Base-by-base conservation (phyloP, 2,329 filamentous ascomycete species). In the Hypomyces rosellus region DNA sequence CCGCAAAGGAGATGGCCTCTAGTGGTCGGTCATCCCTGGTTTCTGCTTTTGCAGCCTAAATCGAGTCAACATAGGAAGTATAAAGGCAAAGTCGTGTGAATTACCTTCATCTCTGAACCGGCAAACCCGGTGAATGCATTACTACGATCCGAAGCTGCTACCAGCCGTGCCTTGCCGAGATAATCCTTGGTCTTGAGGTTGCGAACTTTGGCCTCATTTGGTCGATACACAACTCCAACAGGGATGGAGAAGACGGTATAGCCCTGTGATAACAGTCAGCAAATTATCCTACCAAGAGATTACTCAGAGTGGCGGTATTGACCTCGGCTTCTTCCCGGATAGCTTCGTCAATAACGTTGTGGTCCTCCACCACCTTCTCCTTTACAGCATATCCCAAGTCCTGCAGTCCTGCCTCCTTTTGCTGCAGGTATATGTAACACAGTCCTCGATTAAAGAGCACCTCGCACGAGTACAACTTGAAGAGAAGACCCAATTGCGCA, bases 161-260 rank as follows among this genome's bases (percentile, higher is more conserved):
- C 88, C 34, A 99, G 76, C 53, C 89, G 82, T n/a, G 93, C 90
- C 69, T 96, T 96, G 54, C 93, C 93, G 3, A 99, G 82, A 62
- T 99, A 99, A 65, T 99, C 91, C 67, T 97, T 97, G 18, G 90
- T 89, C 75, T 96, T 96, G 62, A 99, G 75, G 63, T 99, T 99
- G 71, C 95, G 95, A 58, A 99, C 93, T 70, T 99, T 99, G 56
- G 93, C 91, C 63, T 95, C 91, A 65, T 96, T 97, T 18, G 93
- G 93, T 52, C 93, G 80, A 70, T 97, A 99, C 14, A 99, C 81
- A 33, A 96, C 88, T 20, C 93, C 93, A 12, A 97, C 91, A 1
- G 93, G 93, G 48, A 97, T 97, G 0, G 91, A 97, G 72, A 99
- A 99, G 39, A 99, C 93, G 1, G 93, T 97, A 65, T 99, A 99